Conservation (phyloP, 2,329 filamentous ascomycete genomes). For the Fusarium burgessii region DNA sequence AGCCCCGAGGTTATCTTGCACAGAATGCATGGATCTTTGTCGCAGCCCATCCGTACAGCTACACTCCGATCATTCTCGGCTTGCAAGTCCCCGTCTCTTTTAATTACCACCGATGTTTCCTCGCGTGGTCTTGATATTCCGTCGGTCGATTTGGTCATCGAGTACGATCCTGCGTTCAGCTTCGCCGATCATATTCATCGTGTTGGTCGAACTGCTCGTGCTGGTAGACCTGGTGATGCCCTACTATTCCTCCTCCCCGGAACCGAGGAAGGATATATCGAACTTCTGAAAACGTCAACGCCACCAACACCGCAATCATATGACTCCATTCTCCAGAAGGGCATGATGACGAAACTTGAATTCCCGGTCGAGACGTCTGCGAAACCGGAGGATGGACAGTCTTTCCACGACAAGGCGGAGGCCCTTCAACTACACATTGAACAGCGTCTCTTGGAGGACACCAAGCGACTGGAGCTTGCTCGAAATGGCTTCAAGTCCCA, state of each 20-base stretch:
- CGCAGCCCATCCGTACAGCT: constrained; percentile 86
- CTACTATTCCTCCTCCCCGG: constrained; percentile 92
- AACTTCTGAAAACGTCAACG: constrained; percentile 69
- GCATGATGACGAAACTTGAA: constrained; percentile 70
- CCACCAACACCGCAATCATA: constrained; percentile 64
- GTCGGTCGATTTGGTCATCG: constrained; percentile 92
- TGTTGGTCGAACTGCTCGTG: constrained; percentile 93
- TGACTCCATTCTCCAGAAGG: constrained; percentile 71
- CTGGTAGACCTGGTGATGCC: constrained; percentile 87
- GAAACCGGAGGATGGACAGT: constrained; percentile 56
- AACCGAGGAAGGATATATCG: constrained; percentile 90
- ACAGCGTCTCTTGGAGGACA: constrained; percentile 69
- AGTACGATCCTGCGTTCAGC: constrained; percentile 96
- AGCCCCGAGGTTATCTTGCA: constrained; percentile 82
- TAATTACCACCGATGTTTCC: constrained; percentile 95
- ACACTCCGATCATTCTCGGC: constrained; percentile 85
- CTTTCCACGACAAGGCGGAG: constrained; percentile 65
- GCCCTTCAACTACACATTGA: constrained; percentile 70
- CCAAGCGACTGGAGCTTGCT: constrained; percentile 81
- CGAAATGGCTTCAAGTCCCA: constrained; percentile 91
- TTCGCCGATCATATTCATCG: constrained; percentile 94
- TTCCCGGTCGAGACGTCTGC: constrained; percentile 78
- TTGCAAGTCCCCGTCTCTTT: constrained; percentile 79
- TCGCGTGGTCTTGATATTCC: constrained; percentile 95
- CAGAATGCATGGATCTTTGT: constrained; percentile 91